phyloP scores from a whole-genome alignment of 768 basidiomycete species.

The Boletus rubroflammeus region DNA sequence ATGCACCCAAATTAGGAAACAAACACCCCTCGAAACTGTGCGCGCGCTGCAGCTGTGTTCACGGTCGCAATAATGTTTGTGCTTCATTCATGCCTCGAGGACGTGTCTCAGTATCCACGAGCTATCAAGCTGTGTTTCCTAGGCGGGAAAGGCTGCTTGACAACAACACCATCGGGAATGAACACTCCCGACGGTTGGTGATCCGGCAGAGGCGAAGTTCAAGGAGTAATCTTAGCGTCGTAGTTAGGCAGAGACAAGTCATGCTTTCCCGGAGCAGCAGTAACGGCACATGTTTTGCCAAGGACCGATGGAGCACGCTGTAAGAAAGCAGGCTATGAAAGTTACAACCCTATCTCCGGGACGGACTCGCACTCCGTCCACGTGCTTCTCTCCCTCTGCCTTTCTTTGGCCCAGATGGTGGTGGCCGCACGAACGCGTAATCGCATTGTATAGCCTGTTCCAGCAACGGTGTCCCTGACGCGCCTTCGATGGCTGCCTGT shows the following conservation, averaged over 20 bases:
- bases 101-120: not conserved
- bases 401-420: slow-evolving; percentile 77
- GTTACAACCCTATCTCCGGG: slow-evolving; percentile 42
- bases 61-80: not conserved
- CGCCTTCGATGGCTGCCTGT: slow-evolving; percentile 88
- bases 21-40: slow-evolving; percentile 4
- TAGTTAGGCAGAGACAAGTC: slow-evolving; percentile 5
- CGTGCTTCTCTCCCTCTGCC: slow-evolving; percentile 60
- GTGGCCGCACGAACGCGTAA: slow-evolving; percentile 87
- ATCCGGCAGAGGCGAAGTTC: not conserved
- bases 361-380: slow-evolving; percentile 78
- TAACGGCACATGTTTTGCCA: slow-evolving; percentile 4
- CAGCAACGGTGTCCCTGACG: slow-evolving; percentile 75
- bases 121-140: not conserved
- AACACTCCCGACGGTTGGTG: not conserved
- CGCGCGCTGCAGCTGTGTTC: not conserved
- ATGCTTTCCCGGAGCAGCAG: not conserved
- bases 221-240: not conserved
- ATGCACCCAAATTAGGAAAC: slow-evolving; percentile 2
- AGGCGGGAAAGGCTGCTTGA: slow-evolving; percentile 1
- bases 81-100: too few relatives aligned
- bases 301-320: not conserved
- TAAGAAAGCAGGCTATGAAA: not conserved
- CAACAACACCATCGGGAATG: slow-evolving; percentile 15
- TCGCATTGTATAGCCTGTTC: slow-evolving; percentile 89